Evolutionary conservation across 805 yeast species (phyloP).

Genomic region (Blastobotrys chiropterorum): DNA sequence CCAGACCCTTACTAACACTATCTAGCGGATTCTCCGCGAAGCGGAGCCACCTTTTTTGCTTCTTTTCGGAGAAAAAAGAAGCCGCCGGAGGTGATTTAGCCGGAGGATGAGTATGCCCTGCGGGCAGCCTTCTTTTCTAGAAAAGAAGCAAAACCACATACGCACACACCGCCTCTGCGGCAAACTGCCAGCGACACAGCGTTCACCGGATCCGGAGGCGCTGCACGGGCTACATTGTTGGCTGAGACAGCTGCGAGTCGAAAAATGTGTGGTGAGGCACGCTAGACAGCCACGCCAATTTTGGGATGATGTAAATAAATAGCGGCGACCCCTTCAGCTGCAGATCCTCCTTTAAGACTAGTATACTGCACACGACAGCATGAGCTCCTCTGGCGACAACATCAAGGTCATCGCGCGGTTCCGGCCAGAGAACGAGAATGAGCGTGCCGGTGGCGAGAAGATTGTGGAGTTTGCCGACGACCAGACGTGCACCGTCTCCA

Average conservation of each 20-base stretch:
- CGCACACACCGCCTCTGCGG: no score
- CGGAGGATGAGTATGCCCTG: no score
- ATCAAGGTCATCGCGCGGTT: constrained; percentile 70
- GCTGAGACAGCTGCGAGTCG: background rate
- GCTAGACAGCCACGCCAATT: background rate
- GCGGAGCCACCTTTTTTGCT: background rate
- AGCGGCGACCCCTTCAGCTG: background rate
- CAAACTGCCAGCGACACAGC: no score
- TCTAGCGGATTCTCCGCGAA: no score
- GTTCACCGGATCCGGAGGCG: no score
- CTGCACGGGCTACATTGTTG: background rate
- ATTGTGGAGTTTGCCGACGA: constrained; percentile 23
- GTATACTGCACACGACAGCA: background rate
- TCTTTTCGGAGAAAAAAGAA: background rate
- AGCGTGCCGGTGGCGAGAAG: constrained; percentile 16
- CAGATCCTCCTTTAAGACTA: background rate
- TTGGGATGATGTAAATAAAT: background rate
- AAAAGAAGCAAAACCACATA: no score
- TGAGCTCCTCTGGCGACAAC: constrained; percentile 21
- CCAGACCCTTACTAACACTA: no score
- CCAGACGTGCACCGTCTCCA: constrained; percentile 23
- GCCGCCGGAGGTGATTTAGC: no score
- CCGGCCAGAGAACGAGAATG: constrained; percentile 48
- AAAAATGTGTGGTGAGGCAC: background rate
- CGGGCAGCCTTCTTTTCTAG: no score